Base-by-base conservation (phyloP, 1,139 yeast genomes). In the Lodderomyces elongisporus region DNA sequence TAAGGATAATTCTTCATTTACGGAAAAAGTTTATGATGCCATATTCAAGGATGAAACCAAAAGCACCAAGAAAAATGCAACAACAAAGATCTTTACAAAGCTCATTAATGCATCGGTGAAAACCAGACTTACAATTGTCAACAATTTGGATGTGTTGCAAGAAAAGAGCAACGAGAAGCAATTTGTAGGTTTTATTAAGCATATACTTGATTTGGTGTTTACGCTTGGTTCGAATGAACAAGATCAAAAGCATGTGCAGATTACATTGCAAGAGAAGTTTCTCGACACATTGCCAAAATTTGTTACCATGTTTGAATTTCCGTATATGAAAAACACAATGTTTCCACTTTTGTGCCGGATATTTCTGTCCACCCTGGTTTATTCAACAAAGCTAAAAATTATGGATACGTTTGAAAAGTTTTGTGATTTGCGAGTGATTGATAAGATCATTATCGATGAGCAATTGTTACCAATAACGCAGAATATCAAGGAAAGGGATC, bases 351-450 rank as follows among this genome's bases (percentile, higher is more conserved):
- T 88, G 16, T 74, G 87, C 27, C 73, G 71, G 28, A 74, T 85
- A 3, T 89, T 88, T 56, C 75, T 85, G 27, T 83, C 87, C 29
- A 89, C 97, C 0, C 84, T 93, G 0, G 76, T 91, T 27, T 61
- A 88, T 26, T 77, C 85, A 3, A 84, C 89, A 20, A 88, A 91
- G 47, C 63, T 81, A 22, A 70, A 78, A 10, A 75, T 95, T 2
- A 66, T 88, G n/a, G 62, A 68, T 18, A 69, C 85, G 1, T 80
- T 91, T 47, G 70, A 73, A 16, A 58, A 62, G 31, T 61, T 88
- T 49, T 71, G 85, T 10, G 71, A 69, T 10, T 49, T 58, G 36
- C 77, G 76, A 42, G 72, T 77, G 2, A 67, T 89, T 32, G 96
- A 91, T 49, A 79, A 77, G 46, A 70, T 76, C 34, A 75, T 85